Evolutionary conservation across 2,329 filamentous ascomycete genomes (phyloP).

Genomic region (Penicillium glabrum): DNA sequence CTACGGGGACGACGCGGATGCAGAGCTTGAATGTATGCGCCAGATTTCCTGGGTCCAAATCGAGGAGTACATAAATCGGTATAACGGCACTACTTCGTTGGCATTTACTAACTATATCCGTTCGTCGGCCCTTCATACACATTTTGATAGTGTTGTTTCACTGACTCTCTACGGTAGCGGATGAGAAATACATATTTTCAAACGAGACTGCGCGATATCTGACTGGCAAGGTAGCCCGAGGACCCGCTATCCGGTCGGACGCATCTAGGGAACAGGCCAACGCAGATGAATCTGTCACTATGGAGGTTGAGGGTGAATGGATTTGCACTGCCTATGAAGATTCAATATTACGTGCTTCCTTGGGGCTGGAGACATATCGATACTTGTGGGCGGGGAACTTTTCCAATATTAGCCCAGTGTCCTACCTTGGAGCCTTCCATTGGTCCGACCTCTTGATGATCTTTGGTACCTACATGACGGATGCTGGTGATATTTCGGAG

Average conservation of each 20-base stretch:
- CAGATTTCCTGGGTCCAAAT: slow-evolving; percentile 24
- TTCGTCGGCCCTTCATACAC: not conserved
- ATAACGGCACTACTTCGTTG: slow-evolving; percentile 19
- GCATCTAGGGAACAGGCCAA: slow-evolving; percentile 14
- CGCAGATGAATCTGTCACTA: slow-evolving; percentile 9
- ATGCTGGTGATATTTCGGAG: slow-evolving; percentile 5
- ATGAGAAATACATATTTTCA: slow-evolving; percentile 30
- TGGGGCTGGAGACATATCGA: slow-evolving; percentile 34
- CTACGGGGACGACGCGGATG: slow-evolving; percentile 16
- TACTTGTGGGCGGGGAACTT: slow-evolving; percentile 44
- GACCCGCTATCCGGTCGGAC: slow-evolving; percentile 18
- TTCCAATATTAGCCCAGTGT: slow-evolving; percentile 39
- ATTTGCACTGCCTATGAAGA: slow-evolving; percentile 10
- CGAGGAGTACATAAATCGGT: slow-evolving; percentile 27
- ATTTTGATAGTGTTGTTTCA: not conserved
- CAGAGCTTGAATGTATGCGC: slow-evolving; percentile 32
- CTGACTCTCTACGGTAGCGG: slow-evolving; percentile 7
- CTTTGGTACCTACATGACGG: slow-evolving; percentile 19
- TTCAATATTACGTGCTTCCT: not conserved
- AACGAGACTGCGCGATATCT: slow-evolving; percentile 24
- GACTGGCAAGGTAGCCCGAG: slow-evolving; percentile 11
- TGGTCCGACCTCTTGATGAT: slow-evolving; percentile 26
- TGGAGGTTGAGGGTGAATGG: slow-evolving; percentile 11
- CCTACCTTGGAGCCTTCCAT: slow-evolving; percentile 48
- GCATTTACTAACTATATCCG: slow-evolving; percentile 16